These are phyloP conservation scores for Leccinellum albellum DNA, from an alignment of 768 basidiomycete species.

Conservation along the genomic window DNA sequence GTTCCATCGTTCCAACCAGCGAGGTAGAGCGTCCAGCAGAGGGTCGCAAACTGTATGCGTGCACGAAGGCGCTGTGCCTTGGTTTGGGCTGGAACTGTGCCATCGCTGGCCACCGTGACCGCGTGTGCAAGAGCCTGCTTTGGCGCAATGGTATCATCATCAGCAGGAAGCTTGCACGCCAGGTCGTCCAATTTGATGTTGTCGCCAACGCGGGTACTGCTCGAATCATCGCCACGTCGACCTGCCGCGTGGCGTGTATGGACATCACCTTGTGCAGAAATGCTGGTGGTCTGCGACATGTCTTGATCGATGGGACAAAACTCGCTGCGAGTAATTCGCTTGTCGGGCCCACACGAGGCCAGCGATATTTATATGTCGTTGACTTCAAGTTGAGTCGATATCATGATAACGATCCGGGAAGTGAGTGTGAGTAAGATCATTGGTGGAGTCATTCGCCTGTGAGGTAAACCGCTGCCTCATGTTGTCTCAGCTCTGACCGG, in stretches of 20 bases:
- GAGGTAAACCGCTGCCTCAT: no score
- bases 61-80: slow-evolving; percentile 21
- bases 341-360: background rate
- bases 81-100: slow-evolving; percentile 5
- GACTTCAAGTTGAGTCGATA: background rate
- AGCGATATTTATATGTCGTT: background rate
- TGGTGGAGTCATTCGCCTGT: background rate
- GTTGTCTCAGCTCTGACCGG: background rate
- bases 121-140: background rate
- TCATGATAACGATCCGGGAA: background rate
- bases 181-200: slow-evolving; percentile 9
- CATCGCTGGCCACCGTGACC: background rate
- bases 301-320: background rate
- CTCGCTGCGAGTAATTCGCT: background rate
- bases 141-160: background rate
- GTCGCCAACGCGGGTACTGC: background rate
- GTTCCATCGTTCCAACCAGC: slow-evolving; percentile 39
- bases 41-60: slow-evolving; percentile 31
- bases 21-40: slow-evolving; percentile 36
- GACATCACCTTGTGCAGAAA: slow-evolving; percentile 1
- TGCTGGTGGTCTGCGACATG: slow-evolving; percentile 13
- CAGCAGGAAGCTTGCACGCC: background rate
- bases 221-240: slow-evolving; percentile 1
- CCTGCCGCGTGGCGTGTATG: slow-evolving; percentile 7
- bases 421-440: background rate